A percentile compares a stretch with the other conserved stretches of the same genome.
Conservation (phyloP, 768 basidiomycete species). For the Tricholoma terreum region DNA sequence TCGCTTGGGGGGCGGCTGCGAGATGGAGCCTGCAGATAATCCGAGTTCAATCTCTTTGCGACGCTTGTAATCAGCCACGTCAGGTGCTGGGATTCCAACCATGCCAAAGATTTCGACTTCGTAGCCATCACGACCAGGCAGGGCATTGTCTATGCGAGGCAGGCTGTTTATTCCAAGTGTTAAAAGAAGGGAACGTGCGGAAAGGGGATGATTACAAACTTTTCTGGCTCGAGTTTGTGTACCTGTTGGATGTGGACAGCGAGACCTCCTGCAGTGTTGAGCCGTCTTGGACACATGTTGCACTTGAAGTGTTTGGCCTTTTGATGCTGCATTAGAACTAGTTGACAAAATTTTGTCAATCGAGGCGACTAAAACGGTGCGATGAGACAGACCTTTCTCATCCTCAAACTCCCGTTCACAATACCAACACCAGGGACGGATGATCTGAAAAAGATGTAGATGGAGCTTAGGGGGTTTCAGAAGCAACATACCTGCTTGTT, state of each 20-base stretch:
- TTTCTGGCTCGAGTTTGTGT: conserved; percentile 97
- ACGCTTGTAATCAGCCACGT: conserved; percentile 93
- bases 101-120: conserved; percentile 99
- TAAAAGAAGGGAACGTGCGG: not conserved
- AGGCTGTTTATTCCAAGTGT: conserved; percentile 38
- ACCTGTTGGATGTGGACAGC: conserved; percentile 99
- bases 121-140: conserved; percentile 95
- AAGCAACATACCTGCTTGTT: conserved; percentile 46
- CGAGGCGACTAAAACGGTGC: not conserved
- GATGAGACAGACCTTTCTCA: conserved; percentile 76
- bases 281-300: conserved; percentile 87
- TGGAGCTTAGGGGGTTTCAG: not conserved
- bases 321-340: conserved; percentile 98
- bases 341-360: not conserved
- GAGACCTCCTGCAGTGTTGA: conserved; percentile 97
- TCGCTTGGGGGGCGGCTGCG: conserved; percentile 76
- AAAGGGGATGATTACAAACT: conserved; percentile 40
- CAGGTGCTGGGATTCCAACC: conserved; percentile 95
- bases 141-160: conserved; percentile 92
- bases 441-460: conserved; percentile 45
- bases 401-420: conserved; percentile 99
- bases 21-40: conserved; percentile 75
- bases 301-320: conserved; percentile 99
- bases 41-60: conserved; percentile 94
- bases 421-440: conserved; percentile 98